A percentile compares a stretch with the other conserved stretches of the same genome.
phyloP scores from a whole-genome alignment of 78 protist species.

The Dictyostelium capitatum region DNA sequence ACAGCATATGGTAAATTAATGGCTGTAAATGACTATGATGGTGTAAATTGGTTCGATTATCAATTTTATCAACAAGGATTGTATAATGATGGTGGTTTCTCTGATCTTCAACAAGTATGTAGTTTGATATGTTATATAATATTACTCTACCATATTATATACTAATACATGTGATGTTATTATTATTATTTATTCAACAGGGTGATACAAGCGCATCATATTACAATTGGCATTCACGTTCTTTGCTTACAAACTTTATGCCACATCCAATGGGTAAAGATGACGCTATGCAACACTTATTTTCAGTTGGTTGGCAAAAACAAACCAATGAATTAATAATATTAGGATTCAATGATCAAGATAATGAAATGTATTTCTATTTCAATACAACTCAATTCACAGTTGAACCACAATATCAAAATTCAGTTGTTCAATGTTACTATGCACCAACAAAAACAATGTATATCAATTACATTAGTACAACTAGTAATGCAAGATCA shows the following conservation, averaged over 20 bases:
- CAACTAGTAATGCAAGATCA: not conserved
- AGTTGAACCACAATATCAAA: not conserved
- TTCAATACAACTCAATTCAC: not conserved
- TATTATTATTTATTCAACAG: too few species aligned
- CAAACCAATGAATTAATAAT: not conserved
- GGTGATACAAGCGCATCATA: not conserved
- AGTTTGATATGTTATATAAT: too few species aligned
- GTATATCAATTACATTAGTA: not conserved
- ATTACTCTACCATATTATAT: too few species aligned
- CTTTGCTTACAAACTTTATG: not conserved
- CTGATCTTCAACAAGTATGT: slow-evolving; percentile 1
- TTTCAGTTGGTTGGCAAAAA: not conserved
- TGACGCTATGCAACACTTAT: not conserved
- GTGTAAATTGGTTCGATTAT: slow-evolving; percentile 16
- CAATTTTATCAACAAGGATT: not conserved
- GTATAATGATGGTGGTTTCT: not conserved
- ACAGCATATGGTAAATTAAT: not conserved
- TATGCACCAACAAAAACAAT: not conserved
- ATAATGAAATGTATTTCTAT: not conserved
- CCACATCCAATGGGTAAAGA: slow-evolving; percentile 11
- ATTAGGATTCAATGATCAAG: not conserved
- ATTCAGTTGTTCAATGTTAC: not conserved
- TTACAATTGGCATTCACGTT: not conserved
- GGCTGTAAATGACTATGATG: not conserved
- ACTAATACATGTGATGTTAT: too few species aligned